These are phyloP conservation scores for Sarocladiaceae sp. DNA, from an alignment of 2,329 filamentous ascomycete species.

Conservation along the genomic window DNA sequence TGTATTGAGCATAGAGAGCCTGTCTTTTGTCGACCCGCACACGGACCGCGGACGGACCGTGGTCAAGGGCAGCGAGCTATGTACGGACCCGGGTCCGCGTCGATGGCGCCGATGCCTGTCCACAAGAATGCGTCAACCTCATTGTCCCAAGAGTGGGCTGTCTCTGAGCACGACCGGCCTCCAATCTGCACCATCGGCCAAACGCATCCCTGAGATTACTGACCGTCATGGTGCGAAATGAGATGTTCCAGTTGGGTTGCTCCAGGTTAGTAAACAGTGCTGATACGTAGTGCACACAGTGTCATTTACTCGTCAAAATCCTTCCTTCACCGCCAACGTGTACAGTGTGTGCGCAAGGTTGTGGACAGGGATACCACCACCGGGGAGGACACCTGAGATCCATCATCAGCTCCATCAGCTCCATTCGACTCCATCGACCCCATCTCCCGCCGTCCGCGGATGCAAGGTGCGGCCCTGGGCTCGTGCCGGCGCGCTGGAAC, in stretches of 20 bases:
- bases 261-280: slow-evolving; percentile 2
- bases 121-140: no score
- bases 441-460: slow-evolving; percentile 8
- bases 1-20: no score
- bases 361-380: neutral
- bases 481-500: slow-evolving; percentile 9
- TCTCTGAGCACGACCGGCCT: no score
- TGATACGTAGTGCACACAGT: neutral
- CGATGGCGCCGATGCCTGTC: neutral
- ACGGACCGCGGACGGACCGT: neutral
- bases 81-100: no score
- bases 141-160: no score
- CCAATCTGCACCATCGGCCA: no score
- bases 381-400: neutral
- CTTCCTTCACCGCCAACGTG: slow-evolving; percentile 3
- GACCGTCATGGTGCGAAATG: neutral
- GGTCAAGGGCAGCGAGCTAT: neutral
- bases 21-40: neutral
- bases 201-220: slow-evolving; percentile 5
- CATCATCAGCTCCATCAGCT: slow-evolving; percentile 1
- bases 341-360: slow-evolving; percentile 7
- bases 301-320: no score
- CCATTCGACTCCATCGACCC: slow-evolving; percentile 8
- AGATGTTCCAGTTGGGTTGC: slow-evolving; percentile 2
- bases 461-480: slow-evolving; percentile 9